phyloP scores from a whole-genome alignment of 176 grass and related monocot genomes.

The Tillandsia leiboldiana region DNA sequence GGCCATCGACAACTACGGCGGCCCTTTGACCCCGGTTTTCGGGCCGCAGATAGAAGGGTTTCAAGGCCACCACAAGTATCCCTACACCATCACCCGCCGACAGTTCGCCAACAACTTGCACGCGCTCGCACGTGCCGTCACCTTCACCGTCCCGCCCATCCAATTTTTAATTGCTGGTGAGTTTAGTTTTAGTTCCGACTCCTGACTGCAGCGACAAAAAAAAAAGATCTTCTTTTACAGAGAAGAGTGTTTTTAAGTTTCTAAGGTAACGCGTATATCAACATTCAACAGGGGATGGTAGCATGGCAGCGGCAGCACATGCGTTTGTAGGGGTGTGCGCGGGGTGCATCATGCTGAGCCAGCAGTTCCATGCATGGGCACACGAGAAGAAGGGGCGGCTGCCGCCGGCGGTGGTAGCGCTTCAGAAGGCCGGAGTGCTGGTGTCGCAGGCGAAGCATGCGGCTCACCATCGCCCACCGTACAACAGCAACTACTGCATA shows the following conservation, averaged over 20 bases:
- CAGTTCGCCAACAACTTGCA: conserved; percentile 73
- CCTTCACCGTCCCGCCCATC: conserved; percentile 20
- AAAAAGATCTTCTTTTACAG: too few relatives aligned
- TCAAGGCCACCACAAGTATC: conserved; percentile 79
- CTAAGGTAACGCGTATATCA: too few relatives aligned
- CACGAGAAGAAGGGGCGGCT: conserved; percentile 57
- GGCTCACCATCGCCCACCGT: conserved; percentile 58
- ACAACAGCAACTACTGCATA: conserved; percentile 78
- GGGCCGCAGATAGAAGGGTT: conserved; percentile 73
- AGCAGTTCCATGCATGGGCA: conserved; percentile 90
- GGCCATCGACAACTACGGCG: conserved; percentile 88
- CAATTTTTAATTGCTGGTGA: not conserved
- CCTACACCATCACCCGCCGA: conserved; percentile 49
- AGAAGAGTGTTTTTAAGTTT: too few relatives aligned
- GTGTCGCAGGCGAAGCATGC: conserved; percentile 58
- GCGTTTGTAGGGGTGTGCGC: conserved; percentile 54
- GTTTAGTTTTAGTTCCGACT: not conserved
- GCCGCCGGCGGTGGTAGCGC: conserved; percentile 36
- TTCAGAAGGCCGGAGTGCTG: conserved; percentile 68
- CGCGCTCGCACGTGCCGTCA: conserved; percentile 45
- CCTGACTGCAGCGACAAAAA: not conserved
- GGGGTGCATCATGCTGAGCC: conserved; percentile 59
- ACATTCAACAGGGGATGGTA: too few relatives aligned
- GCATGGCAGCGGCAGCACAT: conserved; percentile 21
- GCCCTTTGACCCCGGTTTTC: conserved; percentile 45